phyloP scores from a whole-genome alignment of 2,329 filamentous ascomycete genomes.

The Phialophora verrucosa region DNA sequence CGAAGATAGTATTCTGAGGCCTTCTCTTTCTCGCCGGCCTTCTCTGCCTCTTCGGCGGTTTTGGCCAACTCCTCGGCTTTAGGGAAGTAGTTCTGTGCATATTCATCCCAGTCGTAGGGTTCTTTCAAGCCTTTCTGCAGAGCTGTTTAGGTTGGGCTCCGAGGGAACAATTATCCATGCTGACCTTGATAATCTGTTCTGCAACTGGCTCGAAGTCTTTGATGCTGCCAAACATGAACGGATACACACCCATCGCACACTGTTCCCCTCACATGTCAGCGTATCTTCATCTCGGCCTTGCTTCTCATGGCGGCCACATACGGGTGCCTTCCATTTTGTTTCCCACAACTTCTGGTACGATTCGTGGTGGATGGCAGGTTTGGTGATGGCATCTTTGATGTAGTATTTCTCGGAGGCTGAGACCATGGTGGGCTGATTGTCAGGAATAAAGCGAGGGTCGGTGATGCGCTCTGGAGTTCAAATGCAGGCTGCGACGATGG shows the following conservation, averaged over 20 bases:
- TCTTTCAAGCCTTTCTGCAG: slow-evolving; percentile 65
- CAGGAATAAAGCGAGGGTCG: background rate
- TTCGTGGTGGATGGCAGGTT: slow-evolving; percentile 61
- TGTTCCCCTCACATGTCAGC: slow-evolving; percentile 35
- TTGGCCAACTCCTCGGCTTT: slow-evolving; percentile 63
- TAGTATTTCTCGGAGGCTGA: slow-evolving; percentile 38
- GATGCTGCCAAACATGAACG: slow-evolving; percentile 74
- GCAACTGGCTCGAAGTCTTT: slow-evolving; percentile 75
- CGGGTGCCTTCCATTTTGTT: slow-evolving; percentile 74
- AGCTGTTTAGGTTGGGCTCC: background rate
- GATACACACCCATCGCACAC: slow-evolving; percentile 69
- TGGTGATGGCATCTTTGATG: slow-evolving; percentile 55
- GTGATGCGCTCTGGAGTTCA: background rate
- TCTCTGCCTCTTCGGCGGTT: slow-evolving; percentile 59
- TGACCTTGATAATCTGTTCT: slow-evolving; percentile 63
- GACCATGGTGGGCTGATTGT: slow-evolving; percentile 29
- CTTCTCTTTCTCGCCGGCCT: slow-evolving; percentile 55
- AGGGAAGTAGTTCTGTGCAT: slow-evolving; percentile 68
- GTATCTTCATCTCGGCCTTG: background rate
- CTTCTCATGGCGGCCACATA: slow-evolving; percentile 45
- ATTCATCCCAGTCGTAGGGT: slow-evolving; percentile 65
- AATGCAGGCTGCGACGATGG: background rate
- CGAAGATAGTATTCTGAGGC: slow-evolving; percentile 61
- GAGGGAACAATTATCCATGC: slow-evolving; percentile 15
- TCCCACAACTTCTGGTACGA: slow-evolving; percentile 71